Percentiles rank a stretch among this genome's conserved stretches.
Evolutionary conservation across 179 eudicot species (phyloP).

Genomic region (Vitellaria paradoxa): DNA sequence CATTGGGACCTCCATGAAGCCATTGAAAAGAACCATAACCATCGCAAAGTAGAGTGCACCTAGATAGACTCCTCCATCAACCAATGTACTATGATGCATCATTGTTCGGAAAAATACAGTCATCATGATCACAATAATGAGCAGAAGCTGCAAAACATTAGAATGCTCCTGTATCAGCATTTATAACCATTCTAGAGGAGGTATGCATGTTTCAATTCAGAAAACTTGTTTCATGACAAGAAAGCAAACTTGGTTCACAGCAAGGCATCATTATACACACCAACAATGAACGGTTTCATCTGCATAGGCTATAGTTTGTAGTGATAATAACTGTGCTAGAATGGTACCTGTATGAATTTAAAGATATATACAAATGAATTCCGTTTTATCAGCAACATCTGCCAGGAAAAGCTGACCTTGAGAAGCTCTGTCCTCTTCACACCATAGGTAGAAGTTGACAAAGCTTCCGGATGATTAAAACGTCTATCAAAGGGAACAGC

Average conservation of each 20-base stretch:
- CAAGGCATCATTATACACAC: background rate
- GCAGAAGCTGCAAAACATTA: slow-evolving; percentile 57
- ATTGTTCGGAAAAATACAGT: slow-evolving; percentile 75
- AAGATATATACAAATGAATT: slow-evolving; percentile 56
- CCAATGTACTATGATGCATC: slow-evolving; percentile 71
- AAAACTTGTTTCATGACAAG: background rate
- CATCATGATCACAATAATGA: slow-evolving; percentile 47
- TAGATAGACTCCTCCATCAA: slow-evolving; percentile 65
- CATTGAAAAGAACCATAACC: slow-evolving; percentile 69
- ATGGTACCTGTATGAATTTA: slow-evolving; percentile 57
- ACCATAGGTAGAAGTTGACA: slow-evolving; percentile 61
- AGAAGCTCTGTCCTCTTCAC: slow-evolving; percentile 54
- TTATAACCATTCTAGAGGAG: background rate
- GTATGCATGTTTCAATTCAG: background rate
- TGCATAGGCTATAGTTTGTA: background rate
- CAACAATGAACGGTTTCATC: background rate
- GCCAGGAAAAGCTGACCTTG: slow-evolving; percentile 74
- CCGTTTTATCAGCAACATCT: slow-evolving; percentile 61
- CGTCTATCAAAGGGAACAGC: slow-evolving; percentile 51
- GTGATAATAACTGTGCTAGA: background rate
- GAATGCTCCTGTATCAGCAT: slow-evolving; percentile 24
- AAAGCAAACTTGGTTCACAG: background rate
- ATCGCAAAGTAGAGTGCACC: slow-evolving; percentile 75
- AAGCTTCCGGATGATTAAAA: slow-evolving; percentile 61
- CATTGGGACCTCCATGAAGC: slow-evolving; percentile 82